Evolutionary conservation across 2,329 filamentous ascomycete genomes (phyloP).

Genomic region (Periglandula ipomoeae): DNA sequence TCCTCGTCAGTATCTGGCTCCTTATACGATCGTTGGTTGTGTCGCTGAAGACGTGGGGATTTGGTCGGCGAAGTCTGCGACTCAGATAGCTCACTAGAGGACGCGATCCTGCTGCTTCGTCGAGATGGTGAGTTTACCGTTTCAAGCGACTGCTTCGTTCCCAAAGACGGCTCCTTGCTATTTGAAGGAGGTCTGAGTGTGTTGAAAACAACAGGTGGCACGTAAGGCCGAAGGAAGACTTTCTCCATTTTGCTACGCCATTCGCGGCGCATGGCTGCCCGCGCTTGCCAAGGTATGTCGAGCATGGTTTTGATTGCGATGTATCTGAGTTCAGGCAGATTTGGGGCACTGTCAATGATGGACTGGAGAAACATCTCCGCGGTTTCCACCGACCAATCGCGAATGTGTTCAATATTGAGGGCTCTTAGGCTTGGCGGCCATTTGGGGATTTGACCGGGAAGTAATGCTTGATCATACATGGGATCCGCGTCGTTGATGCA

Average conservation of each 20-base stretch:
- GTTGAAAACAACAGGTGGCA: conserved; percentile 26
- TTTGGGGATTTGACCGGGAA: conserved; percentile 53
- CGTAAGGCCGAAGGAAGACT: conserved; percentile 49
- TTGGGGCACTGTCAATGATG: conserved; percentile 60
- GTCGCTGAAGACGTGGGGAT: conserved; percentile 9
- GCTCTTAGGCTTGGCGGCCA: conserved; percentile 68
- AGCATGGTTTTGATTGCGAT: conserved; percentile 70
- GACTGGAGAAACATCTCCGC: conserved; percentile 74
- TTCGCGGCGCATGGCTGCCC: conserved; percentile 66
- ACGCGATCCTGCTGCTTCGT: conserved; percentile 28
- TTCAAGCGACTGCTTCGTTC: conserved; percentile 12
- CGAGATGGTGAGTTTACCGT: conserved; percentile 21
- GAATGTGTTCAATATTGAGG: conserved; percentile 68
- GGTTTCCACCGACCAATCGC: conserved; percentile 60
- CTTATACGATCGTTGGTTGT: conserved; percentile 26
- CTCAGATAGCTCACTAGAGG: conserved; percentile 17
- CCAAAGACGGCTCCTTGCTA: conserved; percentile 7
- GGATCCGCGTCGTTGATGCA: conserved; percentile 65
- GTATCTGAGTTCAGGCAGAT: conserved; percentile 57
- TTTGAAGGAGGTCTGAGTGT: conserved; percentile 15
- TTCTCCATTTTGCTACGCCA: conserved; percentile 65
- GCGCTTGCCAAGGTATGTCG: conserved; percentile 71
- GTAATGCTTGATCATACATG: conserved; percentile 61
- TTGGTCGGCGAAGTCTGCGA: conserved; percentile 12
- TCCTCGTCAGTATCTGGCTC: conserved; percentile 38